Base-by-base conservation (phyloP, 768 basidiomycete species). In the Tremella mesenterica region DNA sequence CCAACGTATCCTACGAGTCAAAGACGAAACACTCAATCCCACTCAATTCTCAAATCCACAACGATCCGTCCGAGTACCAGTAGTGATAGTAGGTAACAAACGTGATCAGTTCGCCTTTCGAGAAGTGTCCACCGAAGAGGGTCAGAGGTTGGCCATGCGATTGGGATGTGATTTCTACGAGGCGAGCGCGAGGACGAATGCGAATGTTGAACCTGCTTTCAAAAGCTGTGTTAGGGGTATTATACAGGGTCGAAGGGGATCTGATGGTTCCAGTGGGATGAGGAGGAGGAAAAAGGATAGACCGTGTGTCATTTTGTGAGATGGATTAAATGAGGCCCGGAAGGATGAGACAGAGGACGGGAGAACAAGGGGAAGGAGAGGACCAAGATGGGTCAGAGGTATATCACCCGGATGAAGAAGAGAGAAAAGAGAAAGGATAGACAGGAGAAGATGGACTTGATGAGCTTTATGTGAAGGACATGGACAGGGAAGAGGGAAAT, bases 31-130 rank as follows among this genome's bases (percentile, higher is more conserved):
- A 8, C 31, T 49, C 28, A 38, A 50, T 16, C 4, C 4, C 38
- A 4, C n/a, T 14, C 38, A 5, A 5, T 57, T 56, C 44, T 27
- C 26, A 20, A 5, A 10, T 13, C 27, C 49, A 8, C 49, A 50
- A 8, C 39, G 46, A n/a, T 45, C 54, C 25, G 50, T 31, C 39
- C 53, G 18, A 29, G 83, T 64, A 85, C 89, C 53, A 82, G 88
- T 93, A 74, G 86, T 93, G 81, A 82, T 96, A 54, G 88, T 96
- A 55, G 92, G 92, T 63, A 96, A 96, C 78, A 95, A 96, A 75
- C 84, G 82, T 70, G 91, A 96, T 79, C 87, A 88, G 78, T 80
- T 81, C n/a, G 83, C 83, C 60, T 85, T 88, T 63, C 82, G 91
- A 29, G 90, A 93, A 69, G 91, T 96, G 9, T 85, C 88, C 43